Percentiles rank a stretch among this genome's conserved stretches.
Conservation (phyloP, 208 protist species). For the Angomonas ambiguus region DNA sequence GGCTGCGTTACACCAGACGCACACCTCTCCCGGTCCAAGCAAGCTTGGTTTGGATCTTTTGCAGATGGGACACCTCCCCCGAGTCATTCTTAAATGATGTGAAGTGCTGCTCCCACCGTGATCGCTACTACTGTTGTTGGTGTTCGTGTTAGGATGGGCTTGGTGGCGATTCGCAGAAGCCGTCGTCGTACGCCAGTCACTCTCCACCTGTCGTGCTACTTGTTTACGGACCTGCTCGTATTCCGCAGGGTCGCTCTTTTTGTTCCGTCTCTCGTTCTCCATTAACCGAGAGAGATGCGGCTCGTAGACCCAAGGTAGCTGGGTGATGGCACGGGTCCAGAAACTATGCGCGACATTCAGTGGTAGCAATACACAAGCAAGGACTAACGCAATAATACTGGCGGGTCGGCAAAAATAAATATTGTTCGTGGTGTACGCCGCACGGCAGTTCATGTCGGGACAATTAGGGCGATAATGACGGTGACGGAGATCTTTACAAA, state of each 20-base stretch:
- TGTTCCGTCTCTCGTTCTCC: constrained; percentile 1
- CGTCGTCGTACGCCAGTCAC: neutral
- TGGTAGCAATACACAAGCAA: constrained; percentile 32
- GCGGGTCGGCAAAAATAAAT: constrained; percentile 59
- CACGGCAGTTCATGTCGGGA: constrained; percentile 46
- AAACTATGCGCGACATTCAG: constrained; percentile 26
- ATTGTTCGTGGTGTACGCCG: constrained; percentile 49
- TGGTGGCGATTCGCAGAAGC: neutral
- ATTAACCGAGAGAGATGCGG: constrained; percentile 31
- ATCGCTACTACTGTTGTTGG: neutral
- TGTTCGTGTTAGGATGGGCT: neutral
- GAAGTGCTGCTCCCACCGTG: neutral
- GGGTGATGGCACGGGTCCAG: constrained; percentile 38
- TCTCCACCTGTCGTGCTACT: neutral
- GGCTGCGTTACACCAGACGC: constrained; percentile 58
- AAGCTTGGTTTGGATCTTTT: constrained; percentile 27
- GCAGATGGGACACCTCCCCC: constrained; percentile 48
- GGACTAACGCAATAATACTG: constrained; percentile 26
- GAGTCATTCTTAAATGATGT: neutral
- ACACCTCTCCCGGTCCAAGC: constrained; percentile 45
- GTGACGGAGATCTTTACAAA: constrained; percentile 42
- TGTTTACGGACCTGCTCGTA: no score
- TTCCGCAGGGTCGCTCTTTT: neutral
- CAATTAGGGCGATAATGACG: constrained; percentile 28
- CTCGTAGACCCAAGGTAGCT: constrained; percentile 64